Evolutionary conservation across 2,329 filamentous ascomycete genomes (phyloP).

Genomic region (Elsinoe batatas): DNA sequence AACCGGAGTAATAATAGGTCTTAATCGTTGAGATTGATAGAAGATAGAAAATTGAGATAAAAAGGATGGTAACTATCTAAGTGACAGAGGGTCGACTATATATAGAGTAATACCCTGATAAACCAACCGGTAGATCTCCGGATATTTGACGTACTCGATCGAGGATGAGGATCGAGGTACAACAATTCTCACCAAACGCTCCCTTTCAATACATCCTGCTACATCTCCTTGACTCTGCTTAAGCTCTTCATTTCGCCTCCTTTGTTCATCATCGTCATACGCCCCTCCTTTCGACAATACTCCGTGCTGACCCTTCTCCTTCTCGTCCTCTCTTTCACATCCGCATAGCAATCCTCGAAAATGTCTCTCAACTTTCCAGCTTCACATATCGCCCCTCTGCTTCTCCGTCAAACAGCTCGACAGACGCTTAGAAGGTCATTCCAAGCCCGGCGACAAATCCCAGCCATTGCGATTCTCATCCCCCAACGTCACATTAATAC

Average conservation of each 20-base stretch:
- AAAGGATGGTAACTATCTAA: too few relatives aligned
- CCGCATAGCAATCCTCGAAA: constrained; percentile 20
- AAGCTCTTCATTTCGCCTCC: background rate
- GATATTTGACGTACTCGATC: too few relatives aligned
- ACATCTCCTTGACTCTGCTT: constrained; percentile 9
- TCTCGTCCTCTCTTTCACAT: background rate
- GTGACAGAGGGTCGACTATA: too few relatives aligned
- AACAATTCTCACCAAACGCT: constrained; percentile 7
- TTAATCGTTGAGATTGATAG: too few relatives aligned
- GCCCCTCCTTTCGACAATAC: background rate
- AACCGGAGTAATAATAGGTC: too few relatives aligned
- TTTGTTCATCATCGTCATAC: background rate
- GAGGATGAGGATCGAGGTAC: too few relatives aligned
- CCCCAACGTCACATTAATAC: constrained; percentile 45
- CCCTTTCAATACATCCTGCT: background rate
- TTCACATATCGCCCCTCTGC: constrained; percentile 36
- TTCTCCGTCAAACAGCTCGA: constrained; percentile 36
- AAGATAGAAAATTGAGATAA: too few relatives aligned
- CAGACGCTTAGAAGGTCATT: constrained; percentile 32
- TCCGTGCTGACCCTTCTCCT: background rate
- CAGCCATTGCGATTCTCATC: constrained; percentile 49
- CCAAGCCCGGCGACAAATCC: constrained; percentile 41
- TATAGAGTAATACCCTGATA: too few relatives aligned
- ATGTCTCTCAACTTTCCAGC: constrained; percentile 39
- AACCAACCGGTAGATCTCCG: too few relatives aligned